Evolutionary conservation across 148 eudicot species (phyloP), one percentile per base, ranked within the genome.

Genomic region (Arbutus unedo): DNA sequence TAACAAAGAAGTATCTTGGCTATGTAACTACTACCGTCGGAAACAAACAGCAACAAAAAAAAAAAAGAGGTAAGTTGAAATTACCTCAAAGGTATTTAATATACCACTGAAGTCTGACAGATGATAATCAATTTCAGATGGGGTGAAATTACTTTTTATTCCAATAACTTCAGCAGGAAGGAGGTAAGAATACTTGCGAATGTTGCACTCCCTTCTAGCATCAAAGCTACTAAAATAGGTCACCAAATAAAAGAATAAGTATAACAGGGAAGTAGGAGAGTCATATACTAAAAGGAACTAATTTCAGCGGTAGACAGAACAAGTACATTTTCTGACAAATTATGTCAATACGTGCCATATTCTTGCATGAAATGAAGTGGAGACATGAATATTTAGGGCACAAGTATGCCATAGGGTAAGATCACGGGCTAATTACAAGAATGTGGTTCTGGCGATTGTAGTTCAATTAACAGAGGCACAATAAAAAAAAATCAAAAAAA

Each of bases 161-260:
- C 98, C 98, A 82, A 95, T 93, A 56, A 93, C 77, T 83, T 91
- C 95, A 81, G 91, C 91, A 2, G 98, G 98, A 86, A 93, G 96
- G 68, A 95, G 95, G 81, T 95, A 95, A 79, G 95, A 88, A 85
- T 95, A 95, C 81, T 90, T 91, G 54, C 98, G 94, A 55, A 94
- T 80, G 71, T 87, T 86, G 84, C 98, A 95, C 85, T 95, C 98
- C 79, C 91, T 87, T 79, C 98, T 92, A 79, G 93, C 91, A 88
- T 94, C 94, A 89, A 93, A 95, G 87, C 91, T 91, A 89, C 98
- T 93, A 83, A 80, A 86, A 79, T 67, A 81, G 13, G 70, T 31
- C 14, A 68, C 16, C 23, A 50, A 38, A 51, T 19, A n/a, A 64
- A 44, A 44, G 57, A 53, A 74, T 74, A 60, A 73, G 43, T 21